phyloP scores from a whole-genome alignment of 1,284 basidiomycete genomes.

The Malassezia arunalokei region DNA sequence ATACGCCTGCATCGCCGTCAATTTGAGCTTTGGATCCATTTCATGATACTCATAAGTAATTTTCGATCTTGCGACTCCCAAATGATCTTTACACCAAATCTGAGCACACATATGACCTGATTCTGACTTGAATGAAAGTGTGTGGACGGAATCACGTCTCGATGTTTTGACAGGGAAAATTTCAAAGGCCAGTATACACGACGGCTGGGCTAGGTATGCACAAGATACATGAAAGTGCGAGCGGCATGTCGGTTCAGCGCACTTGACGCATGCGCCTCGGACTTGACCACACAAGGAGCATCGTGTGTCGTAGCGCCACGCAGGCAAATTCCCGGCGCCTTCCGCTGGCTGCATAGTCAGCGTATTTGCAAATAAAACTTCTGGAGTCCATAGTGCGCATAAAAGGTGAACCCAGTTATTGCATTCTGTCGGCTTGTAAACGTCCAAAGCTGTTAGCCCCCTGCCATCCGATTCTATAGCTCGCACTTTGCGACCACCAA shows the following conservation, averaged over 20 bases:
- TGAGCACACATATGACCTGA: conserved; percentile 68
- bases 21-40: conserved; percentile 61
- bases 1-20: conserved; percentile 77
- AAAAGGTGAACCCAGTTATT: conserved; percentile 83
- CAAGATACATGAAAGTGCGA: conserved; percentile 76
- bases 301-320: conserved; percentile 42
- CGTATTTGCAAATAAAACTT: conserved; percentile 67
- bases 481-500: neutral
- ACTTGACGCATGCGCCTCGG: conserved; percentile 65
- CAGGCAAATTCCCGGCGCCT: conserved; percentile 64
- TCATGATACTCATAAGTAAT: conserved; percentile 70
- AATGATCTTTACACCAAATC: conserved; percentile 71
- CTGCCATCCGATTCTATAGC: neutral
- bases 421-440: conserved; percentile 83
- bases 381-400: conserved; percentile 75
- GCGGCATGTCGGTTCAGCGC: conserved; percentile 58
- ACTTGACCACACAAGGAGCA: conserved; percentile 55
- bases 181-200: conserved; percentile 75
- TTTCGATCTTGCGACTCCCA: conserved; percentile 53
- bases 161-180: conserved; percentile 58
- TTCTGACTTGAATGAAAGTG: conserved; percentile 72
- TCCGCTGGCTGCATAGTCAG: conserved; percentile 63
- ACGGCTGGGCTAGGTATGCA: conserved; percentile 62
- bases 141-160: conserved; percentile 49
- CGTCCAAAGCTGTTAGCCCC: conserved; percentile 54